Base-by-base conservation (phyloP, 306 rosid species). In the Lupinus albus region DNA sequence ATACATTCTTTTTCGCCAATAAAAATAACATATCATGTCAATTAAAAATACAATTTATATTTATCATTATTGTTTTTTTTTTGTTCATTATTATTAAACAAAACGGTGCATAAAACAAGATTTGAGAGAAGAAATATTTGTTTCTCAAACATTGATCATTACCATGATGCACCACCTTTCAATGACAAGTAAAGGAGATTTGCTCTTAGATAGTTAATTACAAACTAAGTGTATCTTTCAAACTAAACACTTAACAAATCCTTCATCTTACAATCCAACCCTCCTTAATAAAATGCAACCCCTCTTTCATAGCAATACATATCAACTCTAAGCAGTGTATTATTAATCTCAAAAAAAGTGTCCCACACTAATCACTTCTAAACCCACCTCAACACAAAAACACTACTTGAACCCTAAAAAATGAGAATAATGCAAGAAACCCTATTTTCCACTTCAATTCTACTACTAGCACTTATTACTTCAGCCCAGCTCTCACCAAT, bases 401-500 rank as follows among this genome's bases (percentile, higher is more conserved):
- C 45, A 11, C 42, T 1, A n/a, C n/a, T 2, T 57, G 6, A 56
- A 8, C 12, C 30, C 60, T 32, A 52, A 20, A 57, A 21, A 51
- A 81, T 61, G 73, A 80, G 64, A 70, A 82, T 17, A 66, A 25
- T 25, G 4, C 72, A 65, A 52, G 77, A 56, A 4, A 4, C 55
- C 73, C 79, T 77, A 35, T 52, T 82, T 68, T 68, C 68, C 9
- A 6, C 70, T 69, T 61, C 75, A 45, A 6, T 67, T 35, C 71
- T 83, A 30, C 53, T 76, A 17, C 35, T 81, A 44, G 12, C 74
- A 17, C 42, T 81, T 10, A 46, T 55, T 57, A 47, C 48, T 11
- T 49, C 58, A 55, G 82, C 81, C 18, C 89, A 73, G 45, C 60
- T 77, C 64, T 47, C 81, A 16, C 81, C 81, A 0, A 55, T 63